Conservation (phyloP, 345 rosid species). For the Ceriops tagal region DNA sequence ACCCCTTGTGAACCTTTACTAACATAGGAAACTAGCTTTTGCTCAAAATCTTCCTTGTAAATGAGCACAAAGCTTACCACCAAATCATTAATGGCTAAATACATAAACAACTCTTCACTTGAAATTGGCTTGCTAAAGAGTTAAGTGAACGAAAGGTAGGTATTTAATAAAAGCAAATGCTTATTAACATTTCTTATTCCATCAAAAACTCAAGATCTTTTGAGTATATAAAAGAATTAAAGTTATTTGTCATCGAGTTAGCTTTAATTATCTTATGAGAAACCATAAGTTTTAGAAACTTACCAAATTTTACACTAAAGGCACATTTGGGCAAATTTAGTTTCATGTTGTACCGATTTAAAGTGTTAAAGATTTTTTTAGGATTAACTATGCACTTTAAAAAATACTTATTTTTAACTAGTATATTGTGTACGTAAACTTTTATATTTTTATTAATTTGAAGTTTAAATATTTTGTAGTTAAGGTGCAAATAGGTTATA, state of each 20-base stretch:
- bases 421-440: background rate
- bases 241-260: background rate
- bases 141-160: background rate
- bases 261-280: background rate
- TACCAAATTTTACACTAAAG: background rate
- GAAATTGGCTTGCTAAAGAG: background rate
- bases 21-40: background rate
- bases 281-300: background rate
- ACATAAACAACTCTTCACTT: background rate
- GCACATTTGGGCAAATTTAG: background rate
- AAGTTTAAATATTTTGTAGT: too few relatives aligned
- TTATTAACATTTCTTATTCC: background rate
- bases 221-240: background rate
- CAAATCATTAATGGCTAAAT: rapidly evolving
- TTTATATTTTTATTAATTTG: background rate
- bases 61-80: background rate
- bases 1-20: too few relatives aligned
- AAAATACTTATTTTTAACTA: background rate
- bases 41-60: background rate
- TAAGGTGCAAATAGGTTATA: background rate
- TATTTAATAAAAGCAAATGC: background rate
- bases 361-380: background rate
- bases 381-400: background rate
- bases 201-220: too few relatives aligned
- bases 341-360: background rate